A percentile compares a stretch with the other conserved stretches of the same genome.
phyloP scores from a whole-genome alignment of 495 filamentous ascomycete genomes.

The Achaetomiella virescens region DNA sequence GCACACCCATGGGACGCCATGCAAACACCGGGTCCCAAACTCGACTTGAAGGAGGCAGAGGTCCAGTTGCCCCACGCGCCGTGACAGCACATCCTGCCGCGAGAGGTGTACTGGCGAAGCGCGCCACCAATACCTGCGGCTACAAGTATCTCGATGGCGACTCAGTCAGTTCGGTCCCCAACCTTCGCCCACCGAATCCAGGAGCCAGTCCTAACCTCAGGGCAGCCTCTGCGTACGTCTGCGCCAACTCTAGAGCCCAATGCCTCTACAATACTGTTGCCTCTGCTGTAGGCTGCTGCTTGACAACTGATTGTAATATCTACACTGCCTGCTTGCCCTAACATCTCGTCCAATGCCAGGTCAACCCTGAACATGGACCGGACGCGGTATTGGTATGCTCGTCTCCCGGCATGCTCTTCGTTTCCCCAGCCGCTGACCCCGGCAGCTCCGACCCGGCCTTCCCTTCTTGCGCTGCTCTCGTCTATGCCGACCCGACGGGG shows the following conservation, averaged over 20 bases:
- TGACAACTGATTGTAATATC: neutral
- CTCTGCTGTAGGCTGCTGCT: conserved; percentile 16
- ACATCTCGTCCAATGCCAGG: neutral
- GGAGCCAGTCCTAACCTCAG: neutral
- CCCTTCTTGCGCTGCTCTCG: neutral
- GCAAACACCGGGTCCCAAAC: neutral
- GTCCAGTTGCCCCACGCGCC: neutral
- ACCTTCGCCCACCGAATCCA: neutral
- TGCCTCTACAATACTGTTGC: conserved; percentile 7
- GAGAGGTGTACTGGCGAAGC: neutral
- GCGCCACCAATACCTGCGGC: conserved; percentile 8
- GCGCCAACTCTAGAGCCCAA: neutral
- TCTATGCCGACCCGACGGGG: neutral
- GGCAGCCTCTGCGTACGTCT: neutral
- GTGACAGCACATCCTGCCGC: neutral
- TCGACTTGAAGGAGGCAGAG: neutral
- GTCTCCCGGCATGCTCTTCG: no score
- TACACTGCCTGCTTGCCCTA: conserved; percentile 3
- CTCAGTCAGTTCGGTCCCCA: conserved; percentile 1
- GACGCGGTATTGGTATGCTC: conserved; percentile 14
- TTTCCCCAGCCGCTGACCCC: neutral
- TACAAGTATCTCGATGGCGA: neutral
- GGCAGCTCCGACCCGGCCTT: neutral
- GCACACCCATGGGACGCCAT: neutral
- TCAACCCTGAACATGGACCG: conserved; percentile 1